Percentiles rank a stretch among this genome's conserved stretches.
phyloP scores from a whole-genome alignment of 176 grass and related monocot species.

The Oryza nivara region DNA sequence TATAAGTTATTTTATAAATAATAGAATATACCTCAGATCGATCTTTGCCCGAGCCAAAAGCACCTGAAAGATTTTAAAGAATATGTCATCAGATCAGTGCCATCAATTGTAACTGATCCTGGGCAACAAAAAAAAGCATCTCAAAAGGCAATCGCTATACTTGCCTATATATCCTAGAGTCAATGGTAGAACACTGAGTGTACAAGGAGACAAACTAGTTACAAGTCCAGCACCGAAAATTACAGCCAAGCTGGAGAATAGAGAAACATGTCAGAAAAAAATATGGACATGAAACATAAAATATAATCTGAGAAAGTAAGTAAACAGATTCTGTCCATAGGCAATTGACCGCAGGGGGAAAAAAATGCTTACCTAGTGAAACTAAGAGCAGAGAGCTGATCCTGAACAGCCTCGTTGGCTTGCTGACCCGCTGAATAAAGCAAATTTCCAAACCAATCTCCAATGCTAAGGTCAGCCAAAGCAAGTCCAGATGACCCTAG shows the following conservation, averaged over 20 bases:
- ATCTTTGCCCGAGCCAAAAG: slow-evolving; percentile 88
- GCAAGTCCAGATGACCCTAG: slow-evolving; percentile 45
- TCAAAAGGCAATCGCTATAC: neutral
- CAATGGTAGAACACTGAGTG: slow-evolving; percentile 90
- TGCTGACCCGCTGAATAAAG: slow-evolving; percentile 88
- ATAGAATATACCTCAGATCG: slow-evolving; percentile 66
- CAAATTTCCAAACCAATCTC: slow-evolving; percentile 90
- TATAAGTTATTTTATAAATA: slow-evolving; percentile 5
- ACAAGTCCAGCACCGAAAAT: slow-evolving; percentile 99
- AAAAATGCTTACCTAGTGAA: slow-evolving; percentile 69
- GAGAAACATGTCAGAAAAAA: slow-evolving; percentile 22
- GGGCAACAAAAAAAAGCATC: slow-evolving; percentile 8
- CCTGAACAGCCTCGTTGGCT: slow-evolving; percentile 98
- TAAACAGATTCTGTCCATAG: neutral
- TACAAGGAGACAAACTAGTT: slow-evolving; percentile 95
- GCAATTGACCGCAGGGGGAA: slow-evolving; percentile 11
- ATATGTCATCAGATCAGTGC: slow-evolving; percentile 6
- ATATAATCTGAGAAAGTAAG: neutral
- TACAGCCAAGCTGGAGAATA: slow-evolving; percentile 69
- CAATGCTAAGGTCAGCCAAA: slow-evolving; percentile 72
- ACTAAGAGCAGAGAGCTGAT: slow-evolving; percentile 92
- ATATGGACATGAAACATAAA: neutral
- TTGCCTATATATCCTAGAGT: slow-evolving; percentile 95
- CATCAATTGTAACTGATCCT: slow-evolving; percentile 17
- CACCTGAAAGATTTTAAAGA: slow-evolving; percentile 58